phyloP scores from a whole-genome alignment of 2,329 filamentous ascomycete species.

The Pseudogymnoascus sp. region DNA sequence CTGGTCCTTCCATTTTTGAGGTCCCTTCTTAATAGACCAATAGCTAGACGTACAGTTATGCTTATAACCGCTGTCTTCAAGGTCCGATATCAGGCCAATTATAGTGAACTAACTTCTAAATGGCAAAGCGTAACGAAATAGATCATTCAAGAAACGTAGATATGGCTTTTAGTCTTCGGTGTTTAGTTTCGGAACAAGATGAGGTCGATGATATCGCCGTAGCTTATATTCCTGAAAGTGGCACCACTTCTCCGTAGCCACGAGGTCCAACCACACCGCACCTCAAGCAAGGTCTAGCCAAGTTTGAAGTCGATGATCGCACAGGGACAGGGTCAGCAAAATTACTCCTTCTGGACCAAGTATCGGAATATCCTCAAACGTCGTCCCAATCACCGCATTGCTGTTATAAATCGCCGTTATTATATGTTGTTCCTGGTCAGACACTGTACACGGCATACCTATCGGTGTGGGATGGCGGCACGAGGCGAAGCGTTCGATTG shows the following conservation, averaged over 20 bases:
- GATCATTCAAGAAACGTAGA: not conserved
- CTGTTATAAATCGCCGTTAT: conserved; percentile 4
- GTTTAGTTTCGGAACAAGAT: not conserved
- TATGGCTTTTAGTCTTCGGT: not conserved
- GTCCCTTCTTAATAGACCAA: not conserved
- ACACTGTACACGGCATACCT: not conserved
- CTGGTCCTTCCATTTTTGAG: not conserved
- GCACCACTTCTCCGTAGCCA: not conserved
- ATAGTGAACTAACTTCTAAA: not conserved
- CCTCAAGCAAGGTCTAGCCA: not conserved
- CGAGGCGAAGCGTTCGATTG: not conserved
- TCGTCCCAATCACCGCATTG: not conserved
- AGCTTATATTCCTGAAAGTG: not conserved
- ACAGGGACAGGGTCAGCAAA: not conserved
- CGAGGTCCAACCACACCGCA: not conserved
- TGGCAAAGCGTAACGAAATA: not conserved
- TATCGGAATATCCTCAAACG: conserved; percentile 2
- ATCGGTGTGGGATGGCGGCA: not conserved
- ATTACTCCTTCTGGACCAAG: not conserved
- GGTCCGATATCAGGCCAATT: not conserved
- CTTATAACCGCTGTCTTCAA: not conserved
- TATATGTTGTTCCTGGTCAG: not conserved
- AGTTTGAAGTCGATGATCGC: not conserved
- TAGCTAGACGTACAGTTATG: not conserved
- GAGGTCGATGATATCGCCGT: not conserved